Evolutionary conservation across 2,329 filamentous ascomycete genomes (phyloP).

Genomic region (Alternaria rosae): DNA sequence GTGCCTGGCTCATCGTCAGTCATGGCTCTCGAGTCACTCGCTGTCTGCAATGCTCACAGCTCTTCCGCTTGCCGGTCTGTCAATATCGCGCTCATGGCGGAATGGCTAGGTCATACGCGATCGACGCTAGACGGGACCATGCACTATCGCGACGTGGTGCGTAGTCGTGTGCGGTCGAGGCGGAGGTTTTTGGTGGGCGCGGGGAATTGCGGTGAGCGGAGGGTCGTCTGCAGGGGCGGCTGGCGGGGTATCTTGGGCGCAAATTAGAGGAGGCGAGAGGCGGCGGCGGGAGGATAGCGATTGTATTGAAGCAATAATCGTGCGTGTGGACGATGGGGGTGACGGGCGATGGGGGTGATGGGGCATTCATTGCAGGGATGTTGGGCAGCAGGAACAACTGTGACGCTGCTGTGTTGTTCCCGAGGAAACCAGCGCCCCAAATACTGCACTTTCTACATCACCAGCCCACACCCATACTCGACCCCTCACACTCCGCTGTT

Average conservation of each 20-base stretch:
- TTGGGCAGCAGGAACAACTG: constrained; percentile 9
- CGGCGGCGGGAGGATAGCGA: constrained; percentile 9
- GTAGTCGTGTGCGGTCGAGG: constrained; percentile 6
- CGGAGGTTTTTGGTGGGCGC: constrained; percentile 26
- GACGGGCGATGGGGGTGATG: neutral
- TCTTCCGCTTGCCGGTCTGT: constrained; percentile 85
- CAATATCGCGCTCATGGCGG: constrained; percentile 75
- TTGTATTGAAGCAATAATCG: constrained; percentile 4
- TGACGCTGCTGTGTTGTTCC: constrained; percentile 13
- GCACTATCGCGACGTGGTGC: constrained; percentile 22
- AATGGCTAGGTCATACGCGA: constrained; percentile 30
- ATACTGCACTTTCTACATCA: constrained; percentile 13
- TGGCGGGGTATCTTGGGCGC: constrained; percentile 10
- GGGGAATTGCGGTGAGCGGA: constrained; percentile 34
- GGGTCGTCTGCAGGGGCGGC: constrained; percentile 1
- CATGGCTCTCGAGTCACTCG: neutral
- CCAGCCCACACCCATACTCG: neutral
- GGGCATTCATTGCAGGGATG: constrained; percentile 17
- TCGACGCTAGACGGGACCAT: constrained; percentile 40
- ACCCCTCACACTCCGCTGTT: constrained; percentile 2
- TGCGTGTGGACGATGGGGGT: neutral
- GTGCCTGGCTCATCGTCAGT: constrained; percentile 65
- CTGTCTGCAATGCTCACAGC: constrained; percentile 67
- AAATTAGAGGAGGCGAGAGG: constrained; percentile 1
- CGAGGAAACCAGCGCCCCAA: constrained; percentile 14